Evolutionary conservation across 2,329 filamentous ascomycete species (phyloP), one percentile per base, ranked within the genome.

Genomic region (Septoria petroselini): DNA sequence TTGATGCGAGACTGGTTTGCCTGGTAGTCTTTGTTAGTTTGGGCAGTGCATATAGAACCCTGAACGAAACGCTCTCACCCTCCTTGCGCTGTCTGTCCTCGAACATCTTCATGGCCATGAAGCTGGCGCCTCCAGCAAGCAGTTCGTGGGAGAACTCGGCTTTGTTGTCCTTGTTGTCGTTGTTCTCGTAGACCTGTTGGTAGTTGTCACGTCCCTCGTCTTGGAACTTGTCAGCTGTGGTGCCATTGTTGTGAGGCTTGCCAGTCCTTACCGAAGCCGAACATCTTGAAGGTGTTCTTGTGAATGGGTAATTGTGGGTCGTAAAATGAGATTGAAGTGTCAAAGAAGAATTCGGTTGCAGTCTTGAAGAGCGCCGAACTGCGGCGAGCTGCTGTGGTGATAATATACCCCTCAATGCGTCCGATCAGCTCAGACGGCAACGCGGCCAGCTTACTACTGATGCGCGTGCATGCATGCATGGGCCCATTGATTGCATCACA

Each of bases 31-130:
- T 7, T 5, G 23, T 43, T 18, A 29, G 31, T 12, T 23, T 30
- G 25, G 29, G n/a, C 6, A 17, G 3, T 35, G 9, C 23, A 5
- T 8, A 4, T 17, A 21, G n/a, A 23, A 14, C 8, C 12, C 3
- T 17, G 2, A 15, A 6, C 17, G 37, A 72, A 19, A 41, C 18
- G 11, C 18, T 41, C 56, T 44, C 46, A 63, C 62, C 86, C 67
- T 87, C 76, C 49, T 72, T 75, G 63, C 85, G 83, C 73, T 90
- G 85, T 62, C 80, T 76, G 69, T 90, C 83, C 72, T 91, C 86
- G 63, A 83, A 91, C 17, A 83, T 74, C 76, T 89, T 89, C 79
- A 91, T 86, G 62, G 83, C 88, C 57, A 81, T 84, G 66, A 91
- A 91, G 55, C 84, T 82, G 50, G 86, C 87, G 50, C 82, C 88